Evolutionary conservation across 768 basidiomycete genomes (phyloP), one percentile per base, ranked within the genome.

Genomic region (Lepiota brunneoincarnata): DNA sequence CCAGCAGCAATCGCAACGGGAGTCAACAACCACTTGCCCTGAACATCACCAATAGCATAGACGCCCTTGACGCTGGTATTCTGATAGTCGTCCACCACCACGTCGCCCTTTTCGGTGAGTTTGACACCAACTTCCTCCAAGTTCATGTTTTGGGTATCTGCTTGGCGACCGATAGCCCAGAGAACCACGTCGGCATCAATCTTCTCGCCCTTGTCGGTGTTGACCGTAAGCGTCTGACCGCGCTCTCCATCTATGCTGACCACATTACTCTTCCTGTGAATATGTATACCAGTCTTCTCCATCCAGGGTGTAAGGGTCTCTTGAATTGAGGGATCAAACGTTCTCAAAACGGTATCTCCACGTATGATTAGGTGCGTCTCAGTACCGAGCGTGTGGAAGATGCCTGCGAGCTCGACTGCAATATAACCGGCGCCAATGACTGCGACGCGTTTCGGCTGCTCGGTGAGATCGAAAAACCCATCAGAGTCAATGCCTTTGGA

Each of bases 1-100:
- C 93, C 97, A 14, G 97, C 97, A 44, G 96, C 96, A 54, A 99
- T 96, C 38, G 97, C 97, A 9, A 99, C 97, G 14, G 97, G 97
- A 3, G 97, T 99, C 55, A 99, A 77, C 28, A 96, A 76, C 39
- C 84, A 91, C 70, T 97, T 95, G 57, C 97, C 97, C 60, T 84
- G 84, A 18, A 94, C 92, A 65, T 99, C 97, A 2, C 97, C 97
- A 53, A 98, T 86, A 2, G 93, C 83, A 40, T 78, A 86, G 61
- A 98, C 76, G 41, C 82, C 79, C 26, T 80, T 71, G 17, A 93
- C 80, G 48, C 67, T 79, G 47, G 91, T 83, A 65, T 88, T 86
- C 76, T 99, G 96, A 68, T 83, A 97, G 63, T 96, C 90, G 69
- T 99, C 92, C 34, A 94, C 93, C 31, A 88, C 61, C 44, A 98